Base-by-base conservation (phyloP, 225 moss, liverwort and hornwort species). In the Anthoceros angustus region DNA sequence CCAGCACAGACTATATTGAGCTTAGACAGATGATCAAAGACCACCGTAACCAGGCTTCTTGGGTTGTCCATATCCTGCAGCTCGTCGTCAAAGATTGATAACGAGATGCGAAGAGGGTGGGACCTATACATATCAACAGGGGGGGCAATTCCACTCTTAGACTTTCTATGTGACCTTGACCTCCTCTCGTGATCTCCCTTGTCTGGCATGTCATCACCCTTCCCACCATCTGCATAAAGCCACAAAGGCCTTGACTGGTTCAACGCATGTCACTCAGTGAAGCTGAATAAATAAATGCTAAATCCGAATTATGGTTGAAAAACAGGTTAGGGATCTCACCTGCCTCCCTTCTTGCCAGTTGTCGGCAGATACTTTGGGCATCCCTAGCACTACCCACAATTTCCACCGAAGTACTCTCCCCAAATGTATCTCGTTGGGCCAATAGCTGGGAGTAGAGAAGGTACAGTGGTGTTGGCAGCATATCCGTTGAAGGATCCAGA, bases 301-400 rank as follows among this genome's bases (percentile, higher is more conserved):
- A n/a, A n/a, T n/a, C n/a, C n/a, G n/a, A n/a, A n/a, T n/a, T n/a
- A n/a, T n/a, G n/a, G 49, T 14, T 50, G 8, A 50, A 16, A 14
- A 50, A 50, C 15, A 11, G 64, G 21, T 7, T 2, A 21, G 50
- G 49, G 40, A 75, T 80, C 49, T 83, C 77, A 50, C 49, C 49
- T 5, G 98, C 76, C 62, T 98, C 98, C 74, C 79, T 87, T 75
- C 71, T 76, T 42, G 98, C 92, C 62, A 78, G 77, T 69, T 98
- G 92, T 40, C 87, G 89, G 62, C 92, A 84, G 42, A 92, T 80
- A 67, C 82, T 75, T 66, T 87, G 86, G 42, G 98, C 98, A 67
- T 98, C 92, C 78, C 87, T 92, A 41, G 89, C 89, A 79, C 89
- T 92, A 64, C 98, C 92, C 45, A 87, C 62, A 64, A 98, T 89